Conservation (phyloP, 2,329 filamentous ascomycete species). For the Ilyonectria robusta region DNA sequence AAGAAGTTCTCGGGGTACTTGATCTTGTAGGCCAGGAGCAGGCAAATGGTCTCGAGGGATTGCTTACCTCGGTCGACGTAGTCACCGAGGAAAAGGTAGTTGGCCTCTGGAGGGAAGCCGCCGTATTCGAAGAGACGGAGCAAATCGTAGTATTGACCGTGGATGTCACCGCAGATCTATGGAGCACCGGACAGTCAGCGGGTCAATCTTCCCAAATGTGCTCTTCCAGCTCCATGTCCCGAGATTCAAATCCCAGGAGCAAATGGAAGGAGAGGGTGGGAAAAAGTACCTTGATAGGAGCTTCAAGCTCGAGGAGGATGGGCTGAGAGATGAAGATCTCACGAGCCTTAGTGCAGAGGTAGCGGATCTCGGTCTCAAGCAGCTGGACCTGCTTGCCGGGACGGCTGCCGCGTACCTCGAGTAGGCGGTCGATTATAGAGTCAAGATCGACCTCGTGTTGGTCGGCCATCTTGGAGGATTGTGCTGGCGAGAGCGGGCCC, state of each 20-base stretch:
- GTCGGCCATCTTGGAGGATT: constrained; percentile 69
- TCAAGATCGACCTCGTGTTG: constrained; percentile 96
- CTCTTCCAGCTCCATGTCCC: neutral
- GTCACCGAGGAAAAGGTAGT: constrained; percentile 99
- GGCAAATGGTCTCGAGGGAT: constrained; percentile 97
- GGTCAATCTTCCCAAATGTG: constrained; percentile 17
- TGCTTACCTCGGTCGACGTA: constrained; percentile 99
- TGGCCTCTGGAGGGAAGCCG: constrained; percentile 97
- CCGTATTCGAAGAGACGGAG: constrained; percentile 98
- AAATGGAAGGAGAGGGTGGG: constrained; percentile 12
- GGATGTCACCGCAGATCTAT: constrained; percentile 99
- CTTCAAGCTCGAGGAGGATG: constrained; percentile 96
- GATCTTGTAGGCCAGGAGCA: constrained; percentile 98
- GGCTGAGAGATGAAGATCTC: constrained; percentile 99
- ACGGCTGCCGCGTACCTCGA: constrained; percentile 97
- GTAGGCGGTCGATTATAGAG: constrained; percentile 97
- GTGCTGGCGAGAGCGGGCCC: constrained; percentile 57
- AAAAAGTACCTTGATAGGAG: constrained; percentile 92
- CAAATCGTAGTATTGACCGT: constrained; percentile 99
- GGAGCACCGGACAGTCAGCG: constrained; percentile 36
- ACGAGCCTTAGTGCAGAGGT: constrained; percentile 96
- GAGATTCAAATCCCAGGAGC: constrained; percentile 10
- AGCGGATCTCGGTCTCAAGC: constrained; percentile 95
- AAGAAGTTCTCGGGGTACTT: constrained; percentile 99
- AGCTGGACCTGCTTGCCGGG: constrained; percentile 99